Evolutionary conservation across 2,329 filamentous ascomycete species (phyloP).

Genomic region (Lasiodiplodia sp.): DNA sequence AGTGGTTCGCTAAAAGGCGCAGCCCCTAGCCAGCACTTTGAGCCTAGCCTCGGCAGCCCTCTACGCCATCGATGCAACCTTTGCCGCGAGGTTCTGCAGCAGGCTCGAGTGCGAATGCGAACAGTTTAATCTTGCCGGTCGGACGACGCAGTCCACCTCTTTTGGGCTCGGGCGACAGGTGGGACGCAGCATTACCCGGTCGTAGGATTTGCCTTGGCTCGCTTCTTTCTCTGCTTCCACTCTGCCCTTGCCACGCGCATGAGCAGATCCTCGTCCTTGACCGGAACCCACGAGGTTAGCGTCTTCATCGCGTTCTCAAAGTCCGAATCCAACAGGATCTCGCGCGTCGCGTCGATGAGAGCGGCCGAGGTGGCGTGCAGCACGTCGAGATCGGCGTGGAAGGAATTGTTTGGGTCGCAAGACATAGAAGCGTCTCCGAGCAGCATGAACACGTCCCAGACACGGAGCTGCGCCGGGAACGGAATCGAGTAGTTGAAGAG

Average conservation of each 20-base stretch:
- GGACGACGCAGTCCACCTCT: background rate
- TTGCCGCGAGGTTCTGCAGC: slow-evolving; percentile 18
- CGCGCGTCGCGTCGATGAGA: slow-evolving; percentile 86
- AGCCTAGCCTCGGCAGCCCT: slow-evolving; percentile 24
- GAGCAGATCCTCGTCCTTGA: slow-evolving; percentile 91
- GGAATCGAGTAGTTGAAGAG: slow-evolving; percentile 97
- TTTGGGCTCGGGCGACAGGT: slow-evolving; percentile 22
- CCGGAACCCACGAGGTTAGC: slow-evolving; percentile 89
- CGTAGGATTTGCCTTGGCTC: slow-evolving; percentile 32
- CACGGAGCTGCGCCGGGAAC: slow-evolving; percentile 89
- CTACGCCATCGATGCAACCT: slow-evolving; percentile 28
- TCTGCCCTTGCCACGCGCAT: slow-evolving; percentile 90
- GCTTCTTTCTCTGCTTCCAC: slow-evolving; percentile 74
- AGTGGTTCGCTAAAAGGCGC: slow-evolving; percentile 14
- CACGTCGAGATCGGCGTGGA: slow-evolving; percentile 74
- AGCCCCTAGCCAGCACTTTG: slow-evolving; percentile 14
- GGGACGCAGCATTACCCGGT: slow-evolving; percentile 23
- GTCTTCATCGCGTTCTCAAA: slow-evolving; percentile 99
- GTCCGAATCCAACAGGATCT: slow-evolving; percentile 88
- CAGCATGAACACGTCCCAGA: slow-evolving; percentile 98
- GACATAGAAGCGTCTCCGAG: slow-evolving; percentile 68
- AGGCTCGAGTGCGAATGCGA: slow-evolving; percentile 26
- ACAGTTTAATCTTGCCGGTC: slow-evolving; percentile 20
- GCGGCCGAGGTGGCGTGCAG: slow-evolving; percentile 90
- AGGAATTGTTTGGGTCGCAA: slow-evolving; percentile 32